A percentile compares a stretch with the other conserved stretches of the same genome.
phyloP scores from a whole-genome alignment of 2,329 filamentous ascomycete genomes.

The Blumeria graminis region DNA sequence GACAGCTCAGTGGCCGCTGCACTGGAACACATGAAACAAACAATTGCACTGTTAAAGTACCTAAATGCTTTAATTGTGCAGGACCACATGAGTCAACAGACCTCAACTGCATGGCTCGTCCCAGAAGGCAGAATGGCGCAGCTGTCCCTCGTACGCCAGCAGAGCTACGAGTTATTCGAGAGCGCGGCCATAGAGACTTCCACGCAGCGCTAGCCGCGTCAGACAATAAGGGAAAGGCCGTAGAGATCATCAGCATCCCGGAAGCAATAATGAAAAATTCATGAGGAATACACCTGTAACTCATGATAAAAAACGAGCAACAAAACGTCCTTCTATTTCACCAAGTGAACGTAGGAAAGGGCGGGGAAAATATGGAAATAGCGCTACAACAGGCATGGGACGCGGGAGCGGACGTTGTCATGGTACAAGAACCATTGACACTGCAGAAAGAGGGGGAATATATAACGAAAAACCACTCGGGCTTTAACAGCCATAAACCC shows the following conservation, averaged over 20 bases:
- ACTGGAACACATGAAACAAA: neutral
- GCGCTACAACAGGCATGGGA: too few species aligned
- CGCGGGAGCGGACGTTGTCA: too few species aligned
- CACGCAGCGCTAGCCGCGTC: neutral
- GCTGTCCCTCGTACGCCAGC: neutral
- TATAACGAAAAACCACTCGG: too few species aligned
- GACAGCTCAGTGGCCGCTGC: neutral
- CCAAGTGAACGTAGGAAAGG: too few species aligned
- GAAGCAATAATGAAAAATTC: neutral
- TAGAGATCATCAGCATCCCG: neutral
- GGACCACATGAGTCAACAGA: neutral
- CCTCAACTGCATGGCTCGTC: neutral
- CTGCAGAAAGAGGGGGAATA: too few species aligned
- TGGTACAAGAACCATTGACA: too few species aligned
- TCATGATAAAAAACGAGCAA: too few species aligned
- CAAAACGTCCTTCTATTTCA: too few species aligned
- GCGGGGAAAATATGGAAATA: too few species aligned
- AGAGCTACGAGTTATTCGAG: neutral
- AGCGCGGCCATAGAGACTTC: neutral
- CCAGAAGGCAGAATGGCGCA: neutral
- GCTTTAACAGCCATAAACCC: too few species aligned
- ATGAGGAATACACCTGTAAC: neutral
- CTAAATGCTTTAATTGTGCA: neutral
- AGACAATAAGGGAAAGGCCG: neutral
- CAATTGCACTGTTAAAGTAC: neutral